Percentiles rank a stretch among this genome's conserved stretches.
Evolutionary conservation across 1,284 basidiomycete genomes (phyloP).

Genomic region (Cutaneotrichosporon cutaneum): DNA sequence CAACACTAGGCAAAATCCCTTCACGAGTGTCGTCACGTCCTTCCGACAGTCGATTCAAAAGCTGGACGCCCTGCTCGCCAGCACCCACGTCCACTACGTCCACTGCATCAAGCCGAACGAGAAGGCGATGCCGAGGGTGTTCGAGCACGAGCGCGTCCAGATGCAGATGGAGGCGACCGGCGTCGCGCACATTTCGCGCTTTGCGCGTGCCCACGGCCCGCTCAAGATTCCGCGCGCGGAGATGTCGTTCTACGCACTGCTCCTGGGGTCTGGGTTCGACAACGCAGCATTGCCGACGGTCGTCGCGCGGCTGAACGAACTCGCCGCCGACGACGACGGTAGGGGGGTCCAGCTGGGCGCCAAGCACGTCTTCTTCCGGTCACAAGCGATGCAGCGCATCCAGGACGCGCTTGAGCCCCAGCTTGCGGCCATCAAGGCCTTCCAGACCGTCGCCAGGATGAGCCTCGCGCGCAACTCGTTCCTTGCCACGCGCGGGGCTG

Average conservation of each 20-base stretch:
- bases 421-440: slow-evolving; percentile 11
- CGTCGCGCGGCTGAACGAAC: slow-evolving; percentile 14
- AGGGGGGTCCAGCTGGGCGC: slow-evolving; percentile 23
- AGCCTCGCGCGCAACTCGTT: slow-evolving; percentile 1
- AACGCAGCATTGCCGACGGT: slow-evolving; percentile 13
- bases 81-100: slow-evolving; percentile 23
- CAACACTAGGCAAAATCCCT: slow-evolving; percentile 11
- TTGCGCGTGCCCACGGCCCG: slow-evolving; percentile 23
- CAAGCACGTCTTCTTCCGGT: slow-evolving; percentile 23
- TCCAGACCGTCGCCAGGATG: slow-evolving; percentile 16
- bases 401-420: slow-evolving; percentile 19
- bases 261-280: slow-evolving; percentile 14
- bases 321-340: slow-evolving; percentile 20
- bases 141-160: slow-evolving; percentile 18
- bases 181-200: slow-evolving; percentile 22
- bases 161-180: slow-evolving; percentile 23
- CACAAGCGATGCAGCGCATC: slow-evolving; percentile 16
- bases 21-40: slow-evolving; percentile 22
- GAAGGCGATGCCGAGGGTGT: slow-evolving; percentile 16
- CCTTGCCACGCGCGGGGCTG: neutral
- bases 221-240: slow-evolving; percentile 22
- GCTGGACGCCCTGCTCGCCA: slow-evolving; percentile 20
- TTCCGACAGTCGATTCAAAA: slow-evolving; percentile 24
- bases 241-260: slow-evolving; percentile 20
- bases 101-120: slow-evolving; percentile 30